Evolutionary conservation across 345 rosid genomes (phyloP).

Genomic region (Punica granatum): DNA sequence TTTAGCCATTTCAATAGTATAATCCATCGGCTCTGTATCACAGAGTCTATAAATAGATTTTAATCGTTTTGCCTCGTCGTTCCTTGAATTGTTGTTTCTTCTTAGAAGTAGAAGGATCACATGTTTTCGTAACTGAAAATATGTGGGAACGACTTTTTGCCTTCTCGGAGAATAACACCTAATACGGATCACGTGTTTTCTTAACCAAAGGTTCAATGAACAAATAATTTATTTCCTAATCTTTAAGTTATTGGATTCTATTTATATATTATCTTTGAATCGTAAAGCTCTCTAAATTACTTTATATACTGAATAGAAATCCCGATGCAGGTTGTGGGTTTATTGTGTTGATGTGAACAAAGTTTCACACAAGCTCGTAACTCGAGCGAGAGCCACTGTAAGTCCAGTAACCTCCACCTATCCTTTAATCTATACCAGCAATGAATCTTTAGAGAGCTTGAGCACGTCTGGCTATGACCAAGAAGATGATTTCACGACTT

Average conservation of each 20-base stretch:
- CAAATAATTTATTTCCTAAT: no score
- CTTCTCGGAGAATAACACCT: no score
- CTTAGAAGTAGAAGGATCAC: background rate
- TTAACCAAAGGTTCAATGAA: no score
- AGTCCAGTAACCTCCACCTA: constrained; percentile 20
- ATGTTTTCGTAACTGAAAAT: no score
- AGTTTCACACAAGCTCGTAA: constrained; percentile 68
- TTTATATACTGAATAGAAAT: no score
- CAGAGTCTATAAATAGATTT: background rate
- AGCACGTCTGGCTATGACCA: background rate
- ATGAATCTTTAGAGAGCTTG: background rate
- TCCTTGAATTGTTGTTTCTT: background rate
- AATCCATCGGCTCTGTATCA: background rate
- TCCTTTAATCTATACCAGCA: background rate
- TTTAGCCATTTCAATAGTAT: background rate
- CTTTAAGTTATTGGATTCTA: no score
- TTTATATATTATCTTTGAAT: background rate
- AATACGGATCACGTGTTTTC: no score
- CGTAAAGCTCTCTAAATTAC: no score
- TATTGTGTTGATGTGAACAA: constrained; percentile 73
- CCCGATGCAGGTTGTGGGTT: constrained; percentile 51
- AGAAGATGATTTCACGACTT: background rate
- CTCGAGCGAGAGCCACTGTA: constrained; percentile 82
- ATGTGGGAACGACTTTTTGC: no score
- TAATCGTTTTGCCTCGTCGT: background rate